phyloP scores from a whole-genome alignment of 257 asterid genomes.

The Solanum okadae region DNA sequence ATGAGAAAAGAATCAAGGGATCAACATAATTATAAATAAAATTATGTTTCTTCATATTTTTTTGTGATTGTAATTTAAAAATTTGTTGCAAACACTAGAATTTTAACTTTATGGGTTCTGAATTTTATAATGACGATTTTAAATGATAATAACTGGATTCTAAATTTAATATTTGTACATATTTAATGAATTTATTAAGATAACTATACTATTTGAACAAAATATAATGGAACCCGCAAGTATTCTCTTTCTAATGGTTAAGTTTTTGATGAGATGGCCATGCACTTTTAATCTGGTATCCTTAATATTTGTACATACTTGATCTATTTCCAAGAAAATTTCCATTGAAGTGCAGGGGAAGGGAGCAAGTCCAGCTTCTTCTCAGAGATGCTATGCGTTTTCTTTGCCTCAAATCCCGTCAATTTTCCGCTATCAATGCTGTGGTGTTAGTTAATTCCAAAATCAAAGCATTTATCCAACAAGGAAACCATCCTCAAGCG shows the following conservation, averaged over 20 bases:
- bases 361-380: neutral
- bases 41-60: no score
- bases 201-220: neutral
- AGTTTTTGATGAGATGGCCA: neutral
- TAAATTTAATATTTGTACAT: neutral
- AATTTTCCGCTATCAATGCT: slow-evolving; percentile 16
- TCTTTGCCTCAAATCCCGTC: slow-evolving; percentile 9
- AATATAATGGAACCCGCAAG: neutral
- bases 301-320: no score
- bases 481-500: slow-evolving; percentile 43
- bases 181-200: neutral
- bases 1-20: no score
- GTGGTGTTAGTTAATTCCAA: slow-evolving; percentile 14
- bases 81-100: no score
- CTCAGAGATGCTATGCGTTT: slow-evolving; percentile 25
- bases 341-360: neutral
- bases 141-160: neutral
- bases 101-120: neutral
- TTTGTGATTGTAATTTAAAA: no score
- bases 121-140: neutral
- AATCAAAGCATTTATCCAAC: slow-evolving; percentile 39
- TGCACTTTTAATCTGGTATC: no score
- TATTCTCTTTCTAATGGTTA: neutral
- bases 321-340: neutral
- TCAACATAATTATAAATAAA: no score